Percentiles rank a stretch among this genome's conserved stretches.
phyloP scores from a whole-genome alignment of 2,329 filamentous ascomycete genomes.

The Bipolaris bicolor region DNA sequence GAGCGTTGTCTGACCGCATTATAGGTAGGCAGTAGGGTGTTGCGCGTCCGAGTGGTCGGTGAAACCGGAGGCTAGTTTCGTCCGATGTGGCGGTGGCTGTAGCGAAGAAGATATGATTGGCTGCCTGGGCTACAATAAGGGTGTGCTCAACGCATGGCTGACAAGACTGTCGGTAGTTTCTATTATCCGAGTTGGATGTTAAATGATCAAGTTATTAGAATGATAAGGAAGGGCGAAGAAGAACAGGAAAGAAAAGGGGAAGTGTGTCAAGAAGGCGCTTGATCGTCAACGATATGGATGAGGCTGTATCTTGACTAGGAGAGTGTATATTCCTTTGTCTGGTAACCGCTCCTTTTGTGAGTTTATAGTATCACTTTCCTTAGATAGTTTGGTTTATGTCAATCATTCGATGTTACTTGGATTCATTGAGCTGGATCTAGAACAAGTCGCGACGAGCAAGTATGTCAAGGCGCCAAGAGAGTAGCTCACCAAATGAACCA shows the following conservation, averaged over 20 bases:
- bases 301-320: neutral
- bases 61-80: constrained; percentile 21
- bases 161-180: constrained; percentile 1
- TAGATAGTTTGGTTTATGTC: no score
- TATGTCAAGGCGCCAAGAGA: neutral
- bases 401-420: neutral
- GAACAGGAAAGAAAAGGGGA: neutral
- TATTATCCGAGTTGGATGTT: neutral
- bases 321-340: neutral
- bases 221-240: neutral
- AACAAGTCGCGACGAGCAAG: neutral
- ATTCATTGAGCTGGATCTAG: neutral
- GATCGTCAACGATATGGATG: neutral
- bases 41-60: constrained; percentile 31
- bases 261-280: neutral
- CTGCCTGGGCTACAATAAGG: neutral
- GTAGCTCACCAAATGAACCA: neutral
- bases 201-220: constrained; percentile 4
- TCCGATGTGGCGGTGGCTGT: constrained; percentile 36
- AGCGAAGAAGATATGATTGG: constrained; percentile 16
- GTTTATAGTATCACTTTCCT: neutral
- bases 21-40: constrained; percentile 31
- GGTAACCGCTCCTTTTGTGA: neutral
- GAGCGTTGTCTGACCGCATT: constrained; percentile 17
- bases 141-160: neutral